Percentiles rank a stretch among this genome's conserved stretches.
Conservation (phyloP, 345 rosid species). For the Ceriops zippeliana region DNA sequence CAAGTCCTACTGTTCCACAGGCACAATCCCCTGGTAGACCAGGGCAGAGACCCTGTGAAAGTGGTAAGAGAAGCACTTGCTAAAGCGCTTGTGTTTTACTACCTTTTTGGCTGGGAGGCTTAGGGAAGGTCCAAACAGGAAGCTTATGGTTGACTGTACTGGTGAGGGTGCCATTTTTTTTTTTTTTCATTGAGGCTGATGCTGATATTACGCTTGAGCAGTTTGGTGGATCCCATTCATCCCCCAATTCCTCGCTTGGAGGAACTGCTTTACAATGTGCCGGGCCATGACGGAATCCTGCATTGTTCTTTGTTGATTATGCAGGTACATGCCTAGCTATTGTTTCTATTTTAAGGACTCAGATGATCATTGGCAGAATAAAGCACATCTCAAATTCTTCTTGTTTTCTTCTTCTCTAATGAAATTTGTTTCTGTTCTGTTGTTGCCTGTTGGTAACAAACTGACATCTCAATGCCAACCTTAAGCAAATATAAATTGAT, state of each 20-base stretch:
- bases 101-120: slow-evolving; percentile 25
- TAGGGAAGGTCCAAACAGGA: slow-evolving; percentile 13
- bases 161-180: slow-evolving; percentile 21
- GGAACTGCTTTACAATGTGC: slow-evolving; percentile 17
- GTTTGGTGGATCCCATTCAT: slow-evolving; percentile 19
- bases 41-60: slow-evolving; percentile 11
- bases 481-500: no score
- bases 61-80: slow-evolving; percentile 15
- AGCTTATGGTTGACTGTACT: slow-evolving; percentile 20
- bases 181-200: slow-evolving; percentile 13
- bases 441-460: no score
- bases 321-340: slow-evolving; percentile 8
- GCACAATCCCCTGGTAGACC: neutral
- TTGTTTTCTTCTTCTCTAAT: no score
- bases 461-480: no score
- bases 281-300: neutral
- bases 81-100: slow-evolving; percentile 13
- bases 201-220: slow-evolving; percentile 15
- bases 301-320: slow-evolving; percentile 15
- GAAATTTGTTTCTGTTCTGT: no score
- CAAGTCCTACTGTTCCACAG: slow-evolving; percentile 10
- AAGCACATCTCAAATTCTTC: no score
- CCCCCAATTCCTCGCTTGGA: slow-evolving; percentile 26
- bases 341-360: no score
- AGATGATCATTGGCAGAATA: no score